Conservation (phyloP, 1,284 basidiomycete genomes). For the Marasmius fiardii region DNA sequence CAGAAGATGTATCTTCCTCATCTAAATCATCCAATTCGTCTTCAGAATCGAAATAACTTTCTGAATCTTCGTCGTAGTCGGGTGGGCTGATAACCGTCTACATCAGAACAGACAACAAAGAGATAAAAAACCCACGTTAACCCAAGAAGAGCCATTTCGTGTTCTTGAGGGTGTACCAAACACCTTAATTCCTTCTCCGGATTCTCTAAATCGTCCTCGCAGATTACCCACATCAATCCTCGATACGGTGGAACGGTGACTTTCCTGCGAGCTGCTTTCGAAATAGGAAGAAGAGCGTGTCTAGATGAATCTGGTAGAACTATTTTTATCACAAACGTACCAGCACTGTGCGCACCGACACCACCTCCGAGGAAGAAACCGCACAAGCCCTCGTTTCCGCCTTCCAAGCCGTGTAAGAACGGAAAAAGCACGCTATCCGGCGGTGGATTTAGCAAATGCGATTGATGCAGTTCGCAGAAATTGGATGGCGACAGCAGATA, state of each 20-base stretch:
- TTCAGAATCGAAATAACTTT: constrained; percentile 25
- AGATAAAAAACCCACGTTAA: background rate
- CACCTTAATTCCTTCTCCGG: constrained; percentile 10
- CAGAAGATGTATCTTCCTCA: constrained; percentile 18
- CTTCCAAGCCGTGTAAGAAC: constrained; percentile 81
- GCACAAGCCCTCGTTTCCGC: constrained; percentile 73
- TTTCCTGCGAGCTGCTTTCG: constrained; percentile 15
- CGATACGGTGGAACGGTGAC: constrained; percentile 43
- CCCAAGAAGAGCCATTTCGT: background rate
- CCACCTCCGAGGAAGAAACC: constrained; percentile 62
- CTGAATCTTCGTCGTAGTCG: constrained; percentile 32
- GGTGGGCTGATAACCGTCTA: background rate
- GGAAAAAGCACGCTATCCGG: constrained; percentile 80
- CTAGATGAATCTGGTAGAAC: constrained; percentile 8
- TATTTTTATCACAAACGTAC: background rate
- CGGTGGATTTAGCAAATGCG: constrained; percentile 63
- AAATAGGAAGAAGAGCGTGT: background rate
- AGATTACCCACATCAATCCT: constrained; percentile 74
- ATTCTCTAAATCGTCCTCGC: constrained; percentile 55
- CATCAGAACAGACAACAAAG: background rate
- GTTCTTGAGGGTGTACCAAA: constrained; percentile 7
- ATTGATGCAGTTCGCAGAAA: constrained; percentile 60
- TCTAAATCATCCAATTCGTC: constrained; percentile 27
- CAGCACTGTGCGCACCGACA: constrained; percentile 1
- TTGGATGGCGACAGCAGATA: constrained; percentile 42